Base-by-base conservation (phyloP, 768 basidiomycete species). In the Lactarius vividus region DNA sequence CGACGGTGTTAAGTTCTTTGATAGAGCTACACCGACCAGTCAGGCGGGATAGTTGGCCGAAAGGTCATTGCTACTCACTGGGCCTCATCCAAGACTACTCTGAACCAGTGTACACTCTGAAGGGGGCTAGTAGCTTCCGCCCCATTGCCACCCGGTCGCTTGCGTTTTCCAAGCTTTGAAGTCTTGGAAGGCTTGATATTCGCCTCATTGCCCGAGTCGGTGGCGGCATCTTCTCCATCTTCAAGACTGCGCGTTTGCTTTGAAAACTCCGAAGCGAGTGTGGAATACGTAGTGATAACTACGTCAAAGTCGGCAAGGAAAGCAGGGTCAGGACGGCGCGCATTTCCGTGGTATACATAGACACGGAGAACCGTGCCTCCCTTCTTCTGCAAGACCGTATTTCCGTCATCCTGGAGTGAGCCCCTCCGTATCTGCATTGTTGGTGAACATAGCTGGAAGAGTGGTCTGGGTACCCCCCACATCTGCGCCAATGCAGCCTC, bases 201-300 rank as follows among this genome's bases (percentile, higher is more conserved):
- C 62, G 87, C 75, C 20, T 83, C 85, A 23, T 82, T 81, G 29
- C 84, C 85, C 64, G 87, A 87, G 65, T 86, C 87, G 62, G 86
- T 87, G 44, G 77, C 80, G n/a, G 79, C 82, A 40, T 85, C 89
- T 23, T 92, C 91, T 2, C 85, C 85, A 46, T 81, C 87, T 35
- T 86, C 88, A 4, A 85, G 76, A 65, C 87, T 91, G 72, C 85
- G 82, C 63, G 78, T 85, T 76, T 98, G 96, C 74, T 91, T 96
- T 18, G 94, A 96, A 74, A 84, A 98, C 74, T 99, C 97, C 15
- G 92, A 91, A 1, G 96, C 96, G 44, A 99, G 81, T 0, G 97
- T 98, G 33, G 94, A 90, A 76, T 94, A 99, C 2, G 95, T 98
- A 5, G 97, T 99, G 75, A 99, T 93, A 64, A 99, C 96, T 26